phyloP scores from a whole-genome alignment of 805 yeast species.

The Sugiyamaella boreocaroliniensis region DNA sequence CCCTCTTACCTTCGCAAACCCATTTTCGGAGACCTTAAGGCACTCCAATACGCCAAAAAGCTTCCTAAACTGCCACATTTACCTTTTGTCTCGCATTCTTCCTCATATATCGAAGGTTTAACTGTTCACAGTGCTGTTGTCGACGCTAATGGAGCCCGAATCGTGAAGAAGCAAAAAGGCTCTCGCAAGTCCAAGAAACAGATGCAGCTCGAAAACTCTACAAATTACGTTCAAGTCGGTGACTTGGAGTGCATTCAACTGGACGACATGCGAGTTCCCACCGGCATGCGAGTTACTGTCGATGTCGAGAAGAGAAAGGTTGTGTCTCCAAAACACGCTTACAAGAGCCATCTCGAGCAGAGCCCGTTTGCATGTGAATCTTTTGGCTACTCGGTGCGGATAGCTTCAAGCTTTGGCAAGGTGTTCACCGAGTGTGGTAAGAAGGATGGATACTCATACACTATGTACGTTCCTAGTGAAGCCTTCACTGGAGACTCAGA shows the following conservation, averaged over 20 bases:
- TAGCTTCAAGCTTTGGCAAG: constrained; percentile 52
- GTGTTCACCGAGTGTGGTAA: constrained; percentile 65
- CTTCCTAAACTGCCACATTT: constrained; percentile 66
- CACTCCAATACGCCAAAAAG: constrained; percentile 54
- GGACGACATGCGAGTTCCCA: constrained; percentile 54
- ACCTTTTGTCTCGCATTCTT: constrained; percentile 55
- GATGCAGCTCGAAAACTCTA: constrained; percentile 46
- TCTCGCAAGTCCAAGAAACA: constrained; percentile 44
- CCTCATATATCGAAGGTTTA: constrained; percentile 56
- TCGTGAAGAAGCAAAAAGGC: constrained; percentile 22
- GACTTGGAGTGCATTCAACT: constrained; percentile 52
- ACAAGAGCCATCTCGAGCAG: constrained; percentile 39
- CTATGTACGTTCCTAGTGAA: constrained; percentile 61
- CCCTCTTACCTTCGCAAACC: constrained; percentile 72
- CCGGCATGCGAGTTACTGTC: constrained; percentile 74
- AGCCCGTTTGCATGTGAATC: constrained; percentile 2
- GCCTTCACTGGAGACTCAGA: constrained; percentile 37
- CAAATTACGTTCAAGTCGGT: constrained; percentile 77
- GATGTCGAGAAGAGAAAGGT: constrained; percentile 54
- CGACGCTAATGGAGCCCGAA: constrained; percentile 10
- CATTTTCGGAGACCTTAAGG: constrained; percentile 43
- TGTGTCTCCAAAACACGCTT: constrained; percentile 67
- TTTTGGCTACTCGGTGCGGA: constrained; percentile 64
- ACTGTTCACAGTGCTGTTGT: constrained; percentile 32
- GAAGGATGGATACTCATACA: constrained; percentile 61